Conservation (phyloP, 768 basidiomycete genomes). For the Boletus huronensis region DNA sequence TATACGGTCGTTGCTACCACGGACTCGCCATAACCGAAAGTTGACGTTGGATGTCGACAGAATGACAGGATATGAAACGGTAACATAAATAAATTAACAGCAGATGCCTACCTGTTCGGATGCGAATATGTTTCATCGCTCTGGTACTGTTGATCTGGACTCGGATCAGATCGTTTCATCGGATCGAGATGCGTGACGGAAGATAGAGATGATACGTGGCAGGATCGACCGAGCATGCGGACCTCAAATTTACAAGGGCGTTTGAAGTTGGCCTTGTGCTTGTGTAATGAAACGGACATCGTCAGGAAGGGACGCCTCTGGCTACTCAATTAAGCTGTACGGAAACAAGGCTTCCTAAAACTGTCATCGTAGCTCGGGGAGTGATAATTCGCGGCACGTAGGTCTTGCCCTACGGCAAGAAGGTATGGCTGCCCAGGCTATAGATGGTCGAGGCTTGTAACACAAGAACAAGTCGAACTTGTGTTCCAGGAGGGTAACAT, state of each 20-base stretch:
- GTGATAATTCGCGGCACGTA: neutral
- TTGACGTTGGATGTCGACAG: too few relatives aligned
- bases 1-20: neutral
- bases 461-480: too few relatives aligned
- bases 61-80: neutral
- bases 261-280: neutral
- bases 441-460: slow-evolving; percentile 25
- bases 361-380: neutral
- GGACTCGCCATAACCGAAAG: neutral
- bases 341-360: neutral
- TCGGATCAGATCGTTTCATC: neutral
- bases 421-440: neutral
- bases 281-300: neutral
- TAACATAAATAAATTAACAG: neutral
- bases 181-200: neutral
- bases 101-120: neutral
- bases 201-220: neutral
- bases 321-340: neutral
- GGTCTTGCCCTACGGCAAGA: neutral
- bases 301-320: neutral
- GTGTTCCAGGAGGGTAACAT: slow-evolving; percentile 31
- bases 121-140: neutral
- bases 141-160: neutral
- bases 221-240: neutral
- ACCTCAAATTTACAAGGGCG: neutral